Conservation (phyloP, 768 basidiomycete species). For the Exidia glandulosa region DNA sequence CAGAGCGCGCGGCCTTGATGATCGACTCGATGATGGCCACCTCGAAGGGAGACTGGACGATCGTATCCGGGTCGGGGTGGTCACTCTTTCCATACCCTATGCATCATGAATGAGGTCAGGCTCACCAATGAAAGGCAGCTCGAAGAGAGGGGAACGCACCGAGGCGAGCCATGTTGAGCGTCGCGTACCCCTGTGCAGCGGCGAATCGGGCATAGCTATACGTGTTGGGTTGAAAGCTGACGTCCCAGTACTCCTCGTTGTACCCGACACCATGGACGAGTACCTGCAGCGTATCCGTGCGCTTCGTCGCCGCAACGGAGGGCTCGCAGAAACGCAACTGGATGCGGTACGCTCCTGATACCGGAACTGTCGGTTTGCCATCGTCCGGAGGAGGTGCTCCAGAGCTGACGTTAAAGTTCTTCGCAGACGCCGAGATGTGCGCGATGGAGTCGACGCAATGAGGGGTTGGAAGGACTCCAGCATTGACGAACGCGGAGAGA, state of each 20-base stretch:
- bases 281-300: not conserved
- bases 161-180: conserved; percentile 11
- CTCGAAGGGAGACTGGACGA: not conserved
- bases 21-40: not conserved
- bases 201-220: conserved; percentile 11
- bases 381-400: not conserved
- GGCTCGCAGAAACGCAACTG: not conserved
- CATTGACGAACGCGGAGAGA: no score
- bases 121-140: not conserved
- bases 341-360: not conserved
- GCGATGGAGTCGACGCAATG: no score
- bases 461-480: no score
- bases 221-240: not conserved
- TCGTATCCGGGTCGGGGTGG: not conserved
- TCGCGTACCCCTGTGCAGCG: conserved; percentile 8
- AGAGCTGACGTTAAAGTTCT: not conserved
- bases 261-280: not conserved
- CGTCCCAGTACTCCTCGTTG: not conserved
- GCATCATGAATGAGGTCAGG: not conserved
- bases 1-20: not conserved
- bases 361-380: not conserved
- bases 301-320: not conserved
- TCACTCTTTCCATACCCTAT: not conserved
- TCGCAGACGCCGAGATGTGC: not conserved
- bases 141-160: conserved; percentile 1